phyloP scores from a whole-genome alignment of 2,329 filamentous ascomycete species.

The Orbilia quercus region DNA sequence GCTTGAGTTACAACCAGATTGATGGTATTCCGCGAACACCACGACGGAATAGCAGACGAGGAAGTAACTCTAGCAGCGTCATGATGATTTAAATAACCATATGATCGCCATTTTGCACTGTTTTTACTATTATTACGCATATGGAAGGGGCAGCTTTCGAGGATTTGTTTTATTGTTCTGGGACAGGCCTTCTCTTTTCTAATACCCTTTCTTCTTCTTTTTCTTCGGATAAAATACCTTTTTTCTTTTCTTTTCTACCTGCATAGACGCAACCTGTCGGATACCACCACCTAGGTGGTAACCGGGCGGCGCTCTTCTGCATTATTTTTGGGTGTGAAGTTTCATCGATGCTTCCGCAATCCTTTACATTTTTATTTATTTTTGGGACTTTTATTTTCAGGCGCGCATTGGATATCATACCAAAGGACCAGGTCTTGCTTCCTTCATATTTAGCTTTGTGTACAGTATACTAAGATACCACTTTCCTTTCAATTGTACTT shows the following conservation, averaged over 20 bases:
- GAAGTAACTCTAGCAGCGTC: slow-evolving; percentile 49
- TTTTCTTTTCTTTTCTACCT: not conserved
- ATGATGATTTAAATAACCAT: slow-evolving; percentile 44
- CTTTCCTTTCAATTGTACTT: slow-evolving; percentile 11
- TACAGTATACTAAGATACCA: slow-evolving; percentile 48
- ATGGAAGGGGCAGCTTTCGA: slow-evolving; percentile 1
- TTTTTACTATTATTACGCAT: slow-evolving; percentile 21
- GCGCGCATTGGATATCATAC: slow-evolving; percentile 38
- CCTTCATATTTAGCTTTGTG: slow-evolving; percentile 24
- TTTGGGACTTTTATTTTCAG: slow-evolving; percentile 3
- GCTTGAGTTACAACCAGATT: slow-evolving; percentile 48
- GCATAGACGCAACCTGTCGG: slow-evolving; percentile 6
- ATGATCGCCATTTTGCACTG: not conserved
- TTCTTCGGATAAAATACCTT: not conserved
- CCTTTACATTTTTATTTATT: slow-evolving; percentile 4
- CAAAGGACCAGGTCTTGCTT: slow-evolving; percentile 22
- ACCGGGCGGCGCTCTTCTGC: not conserved
- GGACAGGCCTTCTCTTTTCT: slow-evolving; percentile 27
- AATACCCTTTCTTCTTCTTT: slow-evolving; percentile 13
- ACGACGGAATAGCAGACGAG: slow-evolving; percentile 42
- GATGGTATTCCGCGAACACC: slow-evolving; percentile 41
- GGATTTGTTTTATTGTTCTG: slow-evolving; percentile 13
- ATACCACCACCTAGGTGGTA: not conserved
- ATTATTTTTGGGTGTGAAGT: not conserved
- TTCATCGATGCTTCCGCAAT: slow-evolving; percentile 18